A percentile compares a stretch with the other conserved stretches of the same genome.
Conservation (phyloP, 495 filamentous ascomycete genomes). For the Neurospora sp. region DNA sequence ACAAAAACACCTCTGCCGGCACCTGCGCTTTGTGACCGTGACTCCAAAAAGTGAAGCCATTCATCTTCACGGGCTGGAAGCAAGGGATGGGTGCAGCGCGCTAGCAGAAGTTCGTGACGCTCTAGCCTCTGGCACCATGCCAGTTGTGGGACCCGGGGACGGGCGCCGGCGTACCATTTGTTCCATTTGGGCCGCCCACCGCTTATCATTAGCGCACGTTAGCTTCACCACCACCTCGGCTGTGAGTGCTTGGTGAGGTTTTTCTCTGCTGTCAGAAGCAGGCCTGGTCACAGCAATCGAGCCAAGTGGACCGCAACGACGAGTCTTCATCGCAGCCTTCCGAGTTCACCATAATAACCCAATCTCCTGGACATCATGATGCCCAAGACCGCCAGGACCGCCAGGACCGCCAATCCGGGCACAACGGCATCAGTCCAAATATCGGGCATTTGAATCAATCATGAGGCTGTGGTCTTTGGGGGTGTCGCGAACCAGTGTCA, state of each 20-base stretch:
- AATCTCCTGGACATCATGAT: neutral
- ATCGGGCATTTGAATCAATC: neutral
- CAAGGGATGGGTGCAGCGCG: conserved; percentile 26
- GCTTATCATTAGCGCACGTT: conserved; percentile 17
- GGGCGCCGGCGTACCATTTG: neutral
- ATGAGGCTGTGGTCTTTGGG: neutral
- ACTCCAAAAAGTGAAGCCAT: neutral
- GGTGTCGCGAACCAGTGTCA: neutral
- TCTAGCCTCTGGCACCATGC: neutral
- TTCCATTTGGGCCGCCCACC: conserved; percentile 1
- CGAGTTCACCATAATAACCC: neutral
- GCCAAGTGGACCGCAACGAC: neutral
- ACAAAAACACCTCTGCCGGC: neutral
- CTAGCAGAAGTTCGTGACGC: conserved; percentile 20
- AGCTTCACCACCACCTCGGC: neutral
- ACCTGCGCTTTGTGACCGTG: neutral
- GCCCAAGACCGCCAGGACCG: neutral
- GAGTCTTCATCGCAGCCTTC: neutral
- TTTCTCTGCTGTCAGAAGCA: neutral
- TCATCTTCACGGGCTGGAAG: conserved; percentile 12
- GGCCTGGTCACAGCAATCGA: neutral
- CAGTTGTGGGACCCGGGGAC: conserved; percentile 18
- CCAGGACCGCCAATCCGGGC: neutral
- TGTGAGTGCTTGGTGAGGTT: neutral
- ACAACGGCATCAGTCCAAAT: neutral